Conservation (phyloP, 352 stramenopile genomes). For the Phytophthora pisi region DNA sequence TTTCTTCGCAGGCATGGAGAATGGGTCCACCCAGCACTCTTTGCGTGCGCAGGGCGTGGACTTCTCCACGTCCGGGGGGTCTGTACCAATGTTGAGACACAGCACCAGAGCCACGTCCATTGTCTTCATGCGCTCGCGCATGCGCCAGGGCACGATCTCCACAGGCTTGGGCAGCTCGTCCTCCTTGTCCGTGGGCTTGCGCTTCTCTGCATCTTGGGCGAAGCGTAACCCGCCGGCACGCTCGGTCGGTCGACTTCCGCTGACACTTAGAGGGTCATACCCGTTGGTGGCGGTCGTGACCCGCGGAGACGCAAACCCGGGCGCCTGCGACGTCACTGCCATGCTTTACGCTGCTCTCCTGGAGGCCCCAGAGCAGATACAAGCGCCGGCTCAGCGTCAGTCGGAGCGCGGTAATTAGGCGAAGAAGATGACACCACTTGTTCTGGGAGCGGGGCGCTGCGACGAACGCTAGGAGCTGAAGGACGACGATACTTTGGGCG, state of each 20-base stretch:
- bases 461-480: constrained; percentile 8
- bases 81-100: constrained; percentile 98
- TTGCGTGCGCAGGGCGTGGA: constrained; percentile 96
- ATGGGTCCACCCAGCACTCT: constrained; percentile 99
- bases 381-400: background rate
- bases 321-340: constrained; percentile 39
- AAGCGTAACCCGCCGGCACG: constrained; percentile 71
- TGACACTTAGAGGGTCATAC: constrained; percentile 24
- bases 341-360: constrained; percentile 16
- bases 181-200: constrained; percentile 33
- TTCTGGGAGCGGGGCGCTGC: background rate
- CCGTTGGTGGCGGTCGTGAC: constrained; percentile 12
- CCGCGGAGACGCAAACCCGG: constrained; percentile 23
- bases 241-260: constrained; percentile 12
- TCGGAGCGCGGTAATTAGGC: background rate
- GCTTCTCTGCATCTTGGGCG: constrained; percentile 48
- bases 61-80: constrained; percentile 97
- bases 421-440: constrained; percentile 2
- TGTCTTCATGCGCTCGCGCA: constrained; percentile 90
- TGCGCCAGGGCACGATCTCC: constrained; percentile 82
- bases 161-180: constrained; percentile 29
- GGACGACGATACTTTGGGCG: constrained; percentile 1
- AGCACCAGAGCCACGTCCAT: constrained; percentile 96
- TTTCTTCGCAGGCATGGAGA: constrained; percentile 93
- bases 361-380: background rate